Base-by-base conservation (phyloP, 169 alveolate species). In the Eimeria nieschulzi region DNA sequence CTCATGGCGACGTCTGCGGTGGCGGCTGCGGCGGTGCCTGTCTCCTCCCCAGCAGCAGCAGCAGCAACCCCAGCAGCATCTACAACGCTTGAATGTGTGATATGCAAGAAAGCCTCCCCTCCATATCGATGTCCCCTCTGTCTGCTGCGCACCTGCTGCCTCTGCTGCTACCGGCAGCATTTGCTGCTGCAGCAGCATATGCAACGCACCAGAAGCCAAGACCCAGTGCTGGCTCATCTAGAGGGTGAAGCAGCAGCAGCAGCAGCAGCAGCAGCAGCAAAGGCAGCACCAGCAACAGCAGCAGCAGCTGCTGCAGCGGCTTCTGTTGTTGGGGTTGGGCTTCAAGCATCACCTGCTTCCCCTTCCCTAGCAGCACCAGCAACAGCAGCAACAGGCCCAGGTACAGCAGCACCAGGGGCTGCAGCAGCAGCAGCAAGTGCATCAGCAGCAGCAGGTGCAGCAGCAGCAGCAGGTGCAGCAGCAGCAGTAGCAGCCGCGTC, bases 161-260 rank as follows among this genome's bases (percentile, higher is more conserved):
- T 25, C 83, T 9, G 21, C 10, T 72, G 83, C 83, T 72, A 46
- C 23, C 54, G 83, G 25, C 83, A 46, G 83, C 83, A 72, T 21
- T 56, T 72, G 83, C 83, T 72, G 83, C 83, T 72, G 83, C 83
- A 33, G 83, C 83, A 72, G 83, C 83, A 33, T 25, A 25, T 33
- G 83, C 53, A 12, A 10, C 63, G 83, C 54, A 72, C 54, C 15
- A n/a, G 54, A 13, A 72, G 83, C 59, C 83, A 72, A 66, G 76
- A 66, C 26, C 76, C 76, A n/a, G 26, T 66, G 76, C 76, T 66
- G 25, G 76, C 76, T n/a, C 76, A 66, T 8, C 25, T 66, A 19
- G 76, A 66, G 76, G 76, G 76, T 9, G 83, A 25, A 72, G 83
- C 83, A 72, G 83, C 83, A 13, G 66, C 78, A 9, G 90, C 55